These are phyloP conservation scores for Chlorella ohadii DNA, from an alignment of 139 green algal species.

Conservation along the genomic window DNA sequence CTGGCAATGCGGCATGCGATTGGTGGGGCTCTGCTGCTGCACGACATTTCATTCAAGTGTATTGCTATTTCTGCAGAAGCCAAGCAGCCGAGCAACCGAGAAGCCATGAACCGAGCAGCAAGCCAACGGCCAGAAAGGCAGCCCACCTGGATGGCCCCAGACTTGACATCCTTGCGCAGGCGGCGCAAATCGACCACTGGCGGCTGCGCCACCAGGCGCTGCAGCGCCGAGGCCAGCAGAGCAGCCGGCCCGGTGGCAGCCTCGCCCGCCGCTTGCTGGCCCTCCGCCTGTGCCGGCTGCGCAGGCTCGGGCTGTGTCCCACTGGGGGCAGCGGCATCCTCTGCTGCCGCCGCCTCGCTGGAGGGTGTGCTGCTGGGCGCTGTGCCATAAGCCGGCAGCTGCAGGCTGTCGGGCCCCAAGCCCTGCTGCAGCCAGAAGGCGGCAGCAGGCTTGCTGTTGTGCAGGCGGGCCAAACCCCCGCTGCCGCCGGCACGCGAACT, in stretches of 20 bases:
- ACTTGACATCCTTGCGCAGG: conserved; percentile 31
- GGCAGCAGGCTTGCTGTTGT: no score
- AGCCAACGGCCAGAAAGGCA: no score
- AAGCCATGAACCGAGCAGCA: no score
- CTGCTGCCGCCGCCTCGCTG: background rate
- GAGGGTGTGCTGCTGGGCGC: background rate
- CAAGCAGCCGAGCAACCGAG: no score
- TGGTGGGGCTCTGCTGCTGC: no score
- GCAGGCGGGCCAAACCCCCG: background rate
- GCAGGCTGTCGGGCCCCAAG: background rate
- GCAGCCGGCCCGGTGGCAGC: background rate
- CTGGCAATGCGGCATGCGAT: no score
- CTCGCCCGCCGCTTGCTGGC: background rate
- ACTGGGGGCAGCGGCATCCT: background rate
- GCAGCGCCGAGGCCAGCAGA: background rate
- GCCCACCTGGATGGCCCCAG: conserved; percentile 22
- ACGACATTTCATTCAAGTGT: no score
- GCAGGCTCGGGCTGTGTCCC: background rate
- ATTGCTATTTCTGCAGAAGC: no score
- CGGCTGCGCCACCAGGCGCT: background rate
- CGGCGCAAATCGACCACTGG: conserved; percentile 16
- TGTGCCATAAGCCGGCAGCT: conserved; percentile 17
- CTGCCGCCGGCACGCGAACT: background rate
- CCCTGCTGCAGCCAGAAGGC: conserved; percentile 43
- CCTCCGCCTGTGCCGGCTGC: background rate